Evolutionary conservation across 352 stramenopile genomes (phyloP).

Genomic region (Phytophthora pini): DNA sequence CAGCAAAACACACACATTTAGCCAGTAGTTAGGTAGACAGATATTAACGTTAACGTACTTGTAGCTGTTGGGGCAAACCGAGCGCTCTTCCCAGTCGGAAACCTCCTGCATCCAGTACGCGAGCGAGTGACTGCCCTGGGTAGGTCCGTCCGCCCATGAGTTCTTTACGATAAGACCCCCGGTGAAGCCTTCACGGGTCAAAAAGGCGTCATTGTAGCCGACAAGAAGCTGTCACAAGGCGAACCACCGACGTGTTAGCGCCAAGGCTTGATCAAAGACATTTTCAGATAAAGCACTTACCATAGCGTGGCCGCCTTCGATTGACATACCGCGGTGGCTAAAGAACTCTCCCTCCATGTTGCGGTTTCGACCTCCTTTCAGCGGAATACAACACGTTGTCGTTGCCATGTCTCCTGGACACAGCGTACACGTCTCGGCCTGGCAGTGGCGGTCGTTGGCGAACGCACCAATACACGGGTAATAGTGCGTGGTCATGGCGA

Average conservation of each 20-base stretch:
- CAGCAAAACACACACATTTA: conserved; percentile 8
- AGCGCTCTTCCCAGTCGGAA: conserved; percentile 83
- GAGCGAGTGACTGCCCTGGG: conserved; percentile 76
- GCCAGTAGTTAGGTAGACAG: not conserved
- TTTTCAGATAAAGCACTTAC: conserved; percentile 33
- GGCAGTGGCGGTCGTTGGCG: conserved; percentile 63
- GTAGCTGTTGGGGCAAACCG: conserved; percentile 81
- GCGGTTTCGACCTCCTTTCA: conserved; percentile 70
- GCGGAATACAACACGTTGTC: conserved; percentile 80
- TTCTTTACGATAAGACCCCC: conserved; percentile 83
- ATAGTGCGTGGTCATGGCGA: conserved; percentile 82
- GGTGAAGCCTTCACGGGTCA: conserved; percentile 77
- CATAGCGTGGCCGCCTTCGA: conserved; percentile 83
- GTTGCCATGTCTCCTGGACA: conserved; percentile 79
- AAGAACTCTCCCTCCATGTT: conserved; percentile 91
- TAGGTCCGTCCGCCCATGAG: conserved; percentile 68
- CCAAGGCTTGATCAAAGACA: not conserved
- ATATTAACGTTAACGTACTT: conserved; percentile 57
- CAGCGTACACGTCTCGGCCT: conserved; percentile 66
- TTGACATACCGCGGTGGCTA: conserved; percentile 79
- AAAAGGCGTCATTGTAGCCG: conserved; percentile 80
- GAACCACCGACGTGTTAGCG: not conserved
- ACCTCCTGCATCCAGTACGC: conserved; percentile 86
- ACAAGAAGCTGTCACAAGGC: conserved; percentile 61
- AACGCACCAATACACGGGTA: conserved; percentile 80